Evolutionary conservation across 208 protist genomes (phyloP).

Genomic region (Blechomonas ayalai): DNA sequence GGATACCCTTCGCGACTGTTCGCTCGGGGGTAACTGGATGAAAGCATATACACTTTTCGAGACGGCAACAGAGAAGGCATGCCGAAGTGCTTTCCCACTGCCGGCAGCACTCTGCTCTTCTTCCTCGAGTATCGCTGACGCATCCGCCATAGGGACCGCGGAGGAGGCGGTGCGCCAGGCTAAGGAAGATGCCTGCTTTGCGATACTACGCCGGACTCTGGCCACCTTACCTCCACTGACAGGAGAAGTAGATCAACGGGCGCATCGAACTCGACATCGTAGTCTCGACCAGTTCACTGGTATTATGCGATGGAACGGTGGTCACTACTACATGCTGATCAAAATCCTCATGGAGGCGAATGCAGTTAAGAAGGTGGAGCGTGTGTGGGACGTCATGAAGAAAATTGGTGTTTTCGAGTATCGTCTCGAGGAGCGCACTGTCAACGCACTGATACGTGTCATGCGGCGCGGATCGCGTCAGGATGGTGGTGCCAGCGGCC

Average conservation of each 20-base stretch:
- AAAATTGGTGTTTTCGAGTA: slow-evolving; percentile 54
- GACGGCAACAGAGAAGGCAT: slow-evolving; percentile 16
- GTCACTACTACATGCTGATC: slow-evolving; percentile 64
- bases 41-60: slow-evolving; percentile 49
- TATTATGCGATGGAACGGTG: slow-evolving; percentile 55
- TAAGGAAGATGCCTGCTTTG: slow-evolving; percentile 23
- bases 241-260: background rate
- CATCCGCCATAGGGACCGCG: background rate
- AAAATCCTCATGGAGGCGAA: slow-evolving; percentile 46
- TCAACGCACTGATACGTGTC: slow-evolving; percentile 50
- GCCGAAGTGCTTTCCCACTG: background rate
- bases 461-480: slow-evolving; percentile 4
- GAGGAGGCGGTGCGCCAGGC: slow-evolving; percentile 1
- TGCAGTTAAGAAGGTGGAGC: slow-evolving; percentile 34
- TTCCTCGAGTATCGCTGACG: background rate
- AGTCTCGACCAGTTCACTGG: slow-evolving; percentile 17
- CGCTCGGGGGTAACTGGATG: slow-evolving; percentile 44
- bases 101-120: slow-evolving; percentile 6
- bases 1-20: slow-evolving; percentile 56
- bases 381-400: slow-evolving; percentile 66
- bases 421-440: slow-evolving; percentile 41
- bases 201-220: slow-evolving; percentile 21
- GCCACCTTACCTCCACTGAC: slow-evolving; percentile 10
- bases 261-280: background rate
- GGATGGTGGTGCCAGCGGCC: no score